Evolutionary conservation across 345 rosid species (phyloP), one percentile per base, ranked within the genome.

Genomic region (Hibiscus trionum): DNA sequence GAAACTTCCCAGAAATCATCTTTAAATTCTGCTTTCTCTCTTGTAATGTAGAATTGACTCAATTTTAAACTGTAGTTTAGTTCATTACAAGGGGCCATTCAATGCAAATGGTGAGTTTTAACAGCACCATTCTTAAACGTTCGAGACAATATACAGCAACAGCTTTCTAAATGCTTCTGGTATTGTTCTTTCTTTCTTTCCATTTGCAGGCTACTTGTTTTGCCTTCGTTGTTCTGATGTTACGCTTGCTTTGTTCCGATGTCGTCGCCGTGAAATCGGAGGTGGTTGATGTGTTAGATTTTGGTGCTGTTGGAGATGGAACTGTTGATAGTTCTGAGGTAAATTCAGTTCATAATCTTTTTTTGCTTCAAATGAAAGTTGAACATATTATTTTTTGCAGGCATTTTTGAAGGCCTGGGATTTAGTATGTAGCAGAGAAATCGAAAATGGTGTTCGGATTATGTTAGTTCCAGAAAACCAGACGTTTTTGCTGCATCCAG

Each of bases 381-480:
- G 15, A 24, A 60, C 52, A 27, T 26, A 26, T 39, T 33, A 10
- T 4, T 57, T 24, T 11, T 56, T 66, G 11, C 68, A 85, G 88
- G 86, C 84, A 24, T 77, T 85, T 68, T 39, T 76, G 16, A 39
- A 75, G 39, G 79, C 83, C 56, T 85, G 83, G 84, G 56, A 80
- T 71, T 79, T 55, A 7, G 29, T 80, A 15, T 85, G 88, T 4
- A 52, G 39, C 16, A 60, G 58, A 46, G 47, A 69, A 35, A 4
- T 35, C 0, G 44, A 11, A 15, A 65, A 33, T 19, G 29, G 79
- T 11, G 46, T 19, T 10, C 31, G 81, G 64, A 26, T 77, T n/a
- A 21, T 57, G 21, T 21, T 21, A 10, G 39, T 82, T 27, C 84
- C 83, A 0, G 61, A 39, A 27, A 66, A 59, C 19, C 66, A 29